Percentiles rank a stretch among this genome's conserved stretches.
phyloP scores from a whole-genome alignment of 306 rosid genomes.

The Castanopsis chinensis region DNA sequence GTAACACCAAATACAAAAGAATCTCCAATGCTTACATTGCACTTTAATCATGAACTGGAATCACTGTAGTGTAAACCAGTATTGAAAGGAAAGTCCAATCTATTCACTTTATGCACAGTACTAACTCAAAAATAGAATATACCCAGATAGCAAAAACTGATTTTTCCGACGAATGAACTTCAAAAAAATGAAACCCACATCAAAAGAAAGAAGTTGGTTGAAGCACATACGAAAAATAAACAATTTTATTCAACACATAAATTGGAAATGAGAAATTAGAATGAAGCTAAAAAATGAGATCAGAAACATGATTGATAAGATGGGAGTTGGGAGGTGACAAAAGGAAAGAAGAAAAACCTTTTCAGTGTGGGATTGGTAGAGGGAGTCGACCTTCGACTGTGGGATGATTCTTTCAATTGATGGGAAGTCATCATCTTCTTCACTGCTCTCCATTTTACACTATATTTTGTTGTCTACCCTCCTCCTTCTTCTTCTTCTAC shows the following conservation, averaged over 20 bases:
- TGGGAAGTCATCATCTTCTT: slow-evolving; percentile 96
- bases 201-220: not conserved
- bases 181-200: not conserved
- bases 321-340: not conserved
- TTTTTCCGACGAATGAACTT: not conserved
- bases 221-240: not conserved
- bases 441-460: slow-evolving; percentile 83
- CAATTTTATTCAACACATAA: not conserved
- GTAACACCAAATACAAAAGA: not conserved
- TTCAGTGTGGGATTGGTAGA: slow-evolving; percentile 89
- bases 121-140: not conserved
- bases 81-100: not conserved
- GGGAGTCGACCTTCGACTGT: slow-evolving; percentile 86
- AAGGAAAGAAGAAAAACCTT: slow-evolving; percentile 46
- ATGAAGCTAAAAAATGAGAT: not conserved
- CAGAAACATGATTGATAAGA: not conserved
- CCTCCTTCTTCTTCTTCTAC: not conserved
- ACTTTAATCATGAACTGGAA: not conserved
- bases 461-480: not conserved
- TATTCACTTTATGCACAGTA: not conserved
- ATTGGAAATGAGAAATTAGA: not conserved
- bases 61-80: not conserved
- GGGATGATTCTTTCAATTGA: slow-evolving; percentile 80
- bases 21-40: not conserved
- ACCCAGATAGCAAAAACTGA: not conserved